Percentiles rank a stretch among this genome's conserved stretches.
These are phyloP conservation scores for Tolypocladium cylindrosporum DNA, from an alignment of 2,329 filamentous ascomycete species.

Conservation along the genomic window DNA sequence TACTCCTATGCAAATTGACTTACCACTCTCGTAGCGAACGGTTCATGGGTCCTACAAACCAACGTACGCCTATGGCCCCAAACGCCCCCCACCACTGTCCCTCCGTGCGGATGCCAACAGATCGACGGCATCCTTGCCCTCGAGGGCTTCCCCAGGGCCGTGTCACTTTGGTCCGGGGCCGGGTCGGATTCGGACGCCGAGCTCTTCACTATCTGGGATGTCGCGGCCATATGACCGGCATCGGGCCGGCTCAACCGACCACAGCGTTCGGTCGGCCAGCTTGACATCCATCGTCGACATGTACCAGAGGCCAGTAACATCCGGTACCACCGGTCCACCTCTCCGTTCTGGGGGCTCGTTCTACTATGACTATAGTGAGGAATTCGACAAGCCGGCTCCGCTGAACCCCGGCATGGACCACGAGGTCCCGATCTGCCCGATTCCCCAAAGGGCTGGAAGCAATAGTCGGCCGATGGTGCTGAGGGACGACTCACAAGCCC, in stretches of 20 bases:
- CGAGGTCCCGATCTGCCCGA: conserved; percentile 19
- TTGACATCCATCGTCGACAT: conserved; percentile 40
- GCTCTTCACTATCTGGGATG: conserved; percentile 18
- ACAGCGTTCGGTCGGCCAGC: conserved; percentile 33
- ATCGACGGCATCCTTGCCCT: conserved; percentile 29
- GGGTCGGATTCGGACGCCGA: conserved; percentile 24
- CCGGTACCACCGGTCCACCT: conserved; percentile 15
- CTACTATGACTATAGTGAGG: conserved; percentile 45
- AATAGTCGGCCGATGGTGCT: conserved; percentile 16
- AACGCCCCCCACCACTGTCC: conserved; percentile 27
- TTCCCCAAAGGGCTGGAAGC: conserved; percentile 14
- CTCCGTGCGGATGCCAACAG: conserved; percentile 28
- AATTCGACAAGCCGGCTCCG: conserved; percentile 28
- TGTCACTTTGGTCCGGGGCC: conserved; percentile 10
- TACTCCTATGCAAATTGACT: conserved; percentile 1
- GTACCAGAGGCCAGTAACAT: conserved; percentile 23
- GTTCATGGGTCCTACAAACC: conserved; percentile 31
- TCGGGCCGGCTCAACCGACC: conserved; percentile 24
- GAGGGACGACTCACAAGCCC: conserved; percentile 10
- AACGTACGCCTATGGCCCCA: conserved; percentile 22
- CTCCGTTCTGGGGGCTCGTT: conserved; percentile 24
- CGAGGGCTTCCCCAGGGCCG: conserved; percentile 15
- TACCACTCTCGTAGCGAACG: conserved; percentile 28
- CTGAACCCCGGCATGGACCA: conserved; percentile 7
- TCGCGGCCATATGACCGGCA: conserved; percentile 20